A percentile compares a stretch with the other conserved stretches of the same genome.
These are phyloP conservation scores for Rhodotorula babjevae DNA, from an alignment of 768 basidiomycete species.

Conservation along the genomic window DNA sequence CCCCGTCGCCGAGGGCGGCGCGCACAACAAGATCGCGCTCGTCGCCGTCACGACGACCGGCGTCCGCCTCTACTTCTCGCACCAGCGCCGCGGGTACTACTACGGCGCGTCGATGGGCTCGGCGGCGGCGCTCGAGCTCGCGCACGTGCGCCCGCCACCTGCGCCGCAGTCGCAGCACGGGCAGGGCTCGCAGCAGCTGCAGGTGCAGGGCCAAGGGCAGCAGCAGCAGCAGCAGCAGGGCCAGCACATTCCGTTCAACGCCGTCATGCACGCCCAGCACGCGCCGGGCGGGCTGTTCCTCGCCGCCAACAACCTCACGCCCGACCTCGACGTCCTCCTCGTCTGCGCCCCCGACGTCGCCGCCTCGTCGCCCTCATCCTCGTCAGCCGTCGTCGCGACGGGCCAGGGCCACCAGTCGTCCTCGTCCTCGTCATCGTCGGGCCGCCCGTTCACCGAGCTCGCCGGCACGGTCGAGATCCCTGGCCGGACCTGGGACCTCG, in stretches of 20 bases:
- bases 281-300: conserved; percentile 37
- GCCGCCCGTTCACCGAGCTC: conserved; percentile 59
- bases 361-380: conserved; percentile 1
- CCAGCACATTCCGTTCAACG: conserved; percentile 30
- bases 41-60: conserved; percentile 77
- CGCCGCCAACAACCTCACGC: conserved; percentile 40
- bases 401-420: conserved; percentile 43
- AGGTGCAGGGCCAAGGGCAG: neutral
- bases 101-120: conserved; percentile 21
- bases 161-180: conserved; percentile 54
- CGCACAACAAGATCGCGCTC: conserved; percentile 56
- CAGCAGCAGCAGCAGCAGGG: neutral
- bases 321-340: conserved; percentile 43
- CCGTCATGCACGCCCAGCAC: conserved; percentile 31
- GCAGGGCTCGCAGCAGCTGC: conserved; percentile 56
- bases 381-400: conserved; percentile 53
- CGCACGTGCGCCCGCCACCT: conserved; percentile 71
- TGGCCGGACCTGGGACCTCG: conserved; percentile 77
- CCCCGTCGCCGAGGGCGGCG: conserved; percentile 61
- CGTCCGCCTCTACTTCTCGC: conserved; percentile 73
- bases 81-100: conserved; percentile 43
- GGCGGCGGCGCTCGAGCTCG: conserved; percentile 57
- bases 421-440: conserved; percentile 5
- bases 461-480: conserved; percentile 71
- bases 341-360: conserved; percentile 38